Evolutionary conservation across 768 basidiomycete genomes (phyloP), one percentile per base, ranked within the genome.

Genomic region (Mycena venus): DNA sequence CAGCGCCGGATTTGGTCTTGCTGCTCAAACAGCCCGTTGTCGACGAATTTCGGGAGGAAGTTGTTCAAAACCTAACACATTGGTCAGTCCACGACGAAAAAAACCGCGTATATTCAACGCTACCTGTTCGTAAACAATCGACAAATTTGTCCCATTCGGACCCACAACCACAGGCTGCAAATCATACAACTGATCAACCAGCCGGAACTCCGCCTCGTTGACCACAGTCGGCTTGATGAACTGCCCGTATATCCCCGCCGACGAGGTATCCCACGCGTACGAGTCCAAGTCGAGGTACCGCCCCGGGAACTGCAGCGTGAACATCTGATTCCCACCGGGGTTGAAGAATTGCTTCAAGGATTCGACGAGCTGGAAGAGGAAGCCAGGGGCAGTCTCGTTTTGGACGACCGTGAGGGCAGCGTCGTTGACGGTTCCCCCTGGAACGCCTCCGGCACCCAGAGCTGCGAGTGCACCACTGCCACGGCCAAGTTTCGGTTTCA

Each of bases 241-340:
- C 53, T 79, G 80, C 11, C 80, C 80, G 68, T 82, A 82, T n/a
- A 79, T 74, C 1, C 81, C 81, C 7, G 80, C 80, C 15, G 25
- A 56, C 7, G 64, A 64, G 17, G 79, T 78, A 49, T 81, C 78
- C 79, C 80, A 82, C 17, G 80, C 81, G 59, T 79, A 82, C 36
- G 70, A 72, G 25, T 72, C 70, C 32, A 69, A 60, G n/a, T 78
- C 75, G 47, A 82, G 65, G 60, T 72, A 82, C 2, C 80, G 77
- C 31, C 80, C 80, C 21, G 81, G 81, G 49, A 82, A 81, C 59
- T 82, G 81, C 19, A 82, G 72, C 17, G 80, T 76, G 55, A 82
- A 81, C 42, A 77, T 72, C 53, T 82, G 81, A 27, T 77, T 78
- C 10, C 76, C 75, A 11, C 73, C 77, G 14, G 81, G 80, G 27